phyloP scores from a whole-genome alignment of 495 filamentous ascomycete species.

The Penicillium antarcticum region DNA sequence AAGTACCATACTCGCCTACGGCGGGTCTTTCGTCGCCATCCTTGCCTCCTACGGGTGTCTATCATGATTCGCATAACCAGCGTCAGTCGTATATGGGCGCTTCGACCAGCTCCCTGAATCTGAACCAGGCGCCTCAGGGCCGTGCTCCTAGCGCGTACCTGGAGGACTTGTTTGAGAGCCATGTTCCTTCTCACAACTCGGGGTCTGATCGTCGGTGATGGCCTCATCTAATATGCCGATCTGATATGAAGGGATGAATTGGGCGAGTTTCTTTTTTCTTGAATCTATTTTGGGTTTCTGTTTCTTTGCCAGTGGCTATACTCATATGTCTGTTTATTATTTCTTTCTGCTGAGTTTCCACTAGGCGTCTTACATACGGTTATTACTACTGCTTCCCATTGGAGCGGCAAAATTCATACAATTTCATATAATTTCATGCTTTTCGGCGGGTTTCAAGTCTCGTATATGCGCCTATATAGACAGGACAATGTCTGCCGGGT shows the following conservation, averaged over 20 bases:
- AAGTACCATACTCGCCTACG: slow-evolving; percentile 14
- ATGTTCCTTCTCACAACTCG: slow-evolving; percentile 29
- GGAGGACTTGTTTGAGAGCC: slow-evolving; percentile 84
- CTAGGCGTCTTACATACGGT: not conserved
- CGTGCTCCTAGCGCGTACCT: slow-evolving; percentile 89
- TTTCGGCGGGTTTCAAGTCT: no score
- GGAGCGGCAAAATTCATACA: no score
- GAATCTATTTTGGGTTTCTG: not conserved
- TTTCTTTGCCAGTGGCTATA: not conserved
- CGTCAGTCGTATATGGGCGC: slow-evolving; percentile 37
- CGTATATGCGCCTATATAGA: no score
- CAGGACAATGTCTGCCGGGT: no score
- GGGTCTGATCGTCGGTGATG: slow-evolving; percentile 11
- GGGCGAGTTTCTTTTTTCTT: not conserved
- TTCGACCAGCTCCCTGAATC: slow-evolving; percentile 68
- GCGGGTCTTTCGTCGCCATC: slow-evolving; percentile 26
- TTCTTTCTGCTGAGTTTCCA: not conserved
- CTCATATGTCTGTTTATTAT: not conserved
- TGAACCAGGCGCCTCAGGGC: slow-evolving; percentile 62
- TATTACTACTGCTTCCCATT: no score
- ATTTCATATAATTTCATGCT: no score
- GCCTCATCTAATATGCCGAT: not conserved
- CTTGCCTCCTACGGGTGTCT: slow-evolving; percentile 35
- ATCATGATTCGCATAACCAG: slow-evolving; percentile 29
- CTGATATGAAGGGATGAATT: slow-evolving; percentile 1